phyloP scores from a whole-genome alignment of 139 green algal genomes.

The Tetradesmus lagerheimii region DNA sequence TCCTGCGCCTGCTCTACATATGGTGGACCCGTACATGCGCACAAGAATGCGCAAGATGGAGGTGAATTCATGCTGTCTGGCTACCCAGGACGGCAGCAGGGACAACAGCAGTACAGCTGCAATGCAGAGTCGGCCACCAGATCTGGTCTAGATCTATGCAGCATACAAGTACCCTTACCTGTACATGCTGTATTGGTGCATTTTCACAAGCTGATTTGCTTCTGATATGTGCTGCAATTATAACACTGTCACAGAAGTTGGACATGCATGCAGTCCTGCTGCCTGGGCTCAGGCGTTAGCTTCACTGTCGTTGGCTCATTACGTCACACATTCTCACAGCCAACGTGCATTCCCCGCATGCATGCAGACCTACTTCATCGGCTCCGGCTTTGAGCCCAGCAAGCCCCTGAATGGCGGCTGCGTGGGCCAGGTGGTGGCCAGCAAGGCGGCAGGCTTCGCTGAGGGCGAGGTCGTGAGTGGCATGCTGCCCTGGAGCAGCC shows the following conservation, averaged over 20 bases:
- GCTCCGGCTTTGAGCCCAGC: constrained; percentile 32
- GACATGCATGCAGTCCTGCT: no score
- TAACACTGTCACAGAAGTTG: no score
- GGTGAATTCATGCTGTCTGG: not conserved
- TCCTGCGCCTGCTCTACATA: constrained; percentile 18
- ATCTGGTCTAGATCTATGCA: no score
- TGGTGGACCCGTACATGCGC: constrained; percentile 42
- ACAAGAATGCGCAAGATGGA: constrained; percentile 22
- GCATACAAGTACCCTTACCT: no score
- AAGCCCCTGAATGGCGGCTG: constrained; percentile 5
- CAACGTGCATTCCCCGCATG: no score
- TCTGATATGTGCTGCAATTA: no score
- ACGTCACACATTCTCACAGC: no score
- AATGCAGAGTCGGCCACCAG: no score
- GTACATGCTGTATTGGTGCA: no score
- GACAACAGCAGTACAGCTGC: not conserved
- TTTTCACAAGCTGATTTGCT: no score
- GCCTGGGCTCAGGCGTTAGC: no score
- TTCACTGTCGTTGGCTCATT: no score
- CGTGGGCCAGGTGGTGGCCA: not conserved
- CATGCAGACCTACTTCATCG: constrained; percentile 16
- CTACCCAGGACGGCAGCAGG: not conserved
- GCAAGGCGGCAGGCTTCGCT: not conserved
- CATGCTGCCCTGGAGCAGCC: constrained; percentile 28
- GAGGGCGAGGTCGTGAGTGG: constrained; percentile 36